Base-by-base conservation (phyloP, 2,329 filamentous ascomycete genomes). In the Fusarium incarnatum region DNA sequence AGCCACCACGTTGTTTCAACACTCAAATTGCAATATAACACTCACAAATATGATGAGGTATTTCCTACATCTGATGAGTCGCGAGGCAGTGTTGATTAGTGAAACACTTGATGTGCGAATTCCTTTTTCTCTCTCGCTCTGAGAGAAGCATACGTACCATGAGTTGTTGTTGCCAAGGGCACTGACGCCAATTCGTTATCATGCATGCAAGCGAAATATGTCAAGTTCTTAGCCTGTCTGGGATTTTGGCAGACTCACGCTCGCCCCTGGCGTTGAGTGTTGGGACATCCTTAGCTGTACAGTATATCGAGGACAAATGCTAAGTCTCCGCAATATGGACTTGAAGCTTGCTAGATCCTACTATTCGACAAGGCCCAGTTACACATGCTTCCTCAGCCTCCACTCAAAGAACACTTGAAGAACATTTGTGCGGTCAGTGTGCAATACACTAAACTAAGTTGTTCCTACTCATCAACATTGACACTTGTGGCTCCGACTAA, bases 21-120 rank as follows among this genome's bases (percentile, higher is more conserved):
- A 44, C 52, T 30, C 25, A 23, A 47, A 42, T 23, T 53, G 27
- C 45, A n/a, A 58, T 44, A n/a, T 37, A 23, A 52, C 12, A 22
- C 30, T 45, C 27, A 70, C 25, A 46, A 53, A n/a, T 28, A 57
- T 23, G 34, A 40, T 57, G 61, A 44, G 34, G 18, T 44, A 25
- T 58, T 27, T n/a, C 20, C 53, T 54, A 44, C 45, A 53, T 65
- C 42, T 41, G 56, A 40, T 57, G 59, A 64, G 59, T 40, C 40
- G 37, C 23, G 50, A 64, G 60, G 59, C 61, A 45, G 61, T 64
- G 61, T 64, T 58, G 18, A 16, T 57, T 53, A 52, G 53, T 56
- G 66, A 56, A 62, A 60, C 60, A 37, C 47, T 45, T 25, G 22
- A 66, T 48, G 60, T 64, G 28, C 44, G 49, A 48, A 25, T 57